Evolutionary conservation across 2,329 filamentous ascomycete species (phyloP).

Genomic region (Phialocephala sp.): DNA sequence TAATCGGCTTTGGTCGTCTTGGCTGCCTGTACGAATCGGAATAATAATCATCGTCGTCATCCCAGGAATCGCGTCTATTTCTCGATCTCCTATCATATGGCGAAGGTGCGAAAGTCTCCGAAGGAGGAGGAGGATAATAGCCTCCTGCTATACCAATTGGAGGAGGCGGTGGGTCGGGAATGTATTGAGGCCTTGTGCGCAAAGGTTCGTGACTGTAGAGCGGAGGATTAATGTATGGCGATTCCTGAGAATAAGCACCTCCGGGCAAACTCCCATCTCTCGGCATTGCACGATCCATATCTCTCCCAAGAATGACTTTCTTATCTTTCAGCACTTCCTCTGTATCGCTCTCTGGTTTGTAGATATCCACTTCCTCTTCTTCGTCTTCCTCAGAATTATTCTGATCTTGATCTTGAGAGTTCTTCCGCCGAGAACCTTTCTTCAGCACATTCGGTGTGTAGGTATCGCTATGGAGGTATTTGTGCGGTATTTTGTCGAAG

Average conservation of each 20-base stretch:
- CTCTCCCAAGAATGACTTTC: neutral
- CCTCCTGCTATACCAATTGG: slow-evolving; percentile 5
- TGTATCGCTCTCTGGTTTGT: neutral
- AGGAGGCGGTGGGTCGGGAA: neutral
- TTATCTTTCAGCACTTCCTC: neutral
- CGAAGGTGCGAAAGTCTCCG: neutral
- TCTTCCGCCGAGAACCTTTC: neutral
- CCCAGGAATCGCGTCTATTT: slow-evolving; percentile 1
- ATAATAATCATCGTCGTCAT: slow-evolving; percentile 26
- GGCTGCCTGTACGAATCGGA: slow-evolving; percentile 18
- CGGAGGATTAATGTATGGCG: neutral
- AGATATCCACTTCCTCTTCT: neutral
- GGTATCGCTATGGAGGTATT: slow-evolving; percentile 29
- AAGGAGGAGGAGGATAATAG: slow-evolving; percentile 10
- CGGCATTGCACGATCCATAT: neutral
- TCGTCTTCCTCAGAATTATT: neutral
- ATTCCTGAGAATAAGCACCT: slow-evolving; percentile 1
- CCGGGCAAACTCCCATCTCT: neutral
- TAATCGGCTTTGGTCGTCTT: slow-evolving; percentile 18
- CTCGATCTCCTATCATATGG: neutral
- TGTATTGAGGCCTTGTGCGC: neutral
- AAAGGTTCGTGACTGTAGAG: neutral
- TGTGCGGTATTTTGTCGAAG: slow-evolving; percentile 35
- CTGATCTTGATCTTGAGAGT: slow-evolving; percentile 15
- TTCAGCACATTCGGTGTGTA: slow-evolving; percentile 29